A percentile compares a stretch with the other conserved stretches of the same genome.
phyloP scores from a whole-genome alignment of 2,329 filamentous ascomycete genomes.

The Mycosphaerelloides madeirae region DNA sequence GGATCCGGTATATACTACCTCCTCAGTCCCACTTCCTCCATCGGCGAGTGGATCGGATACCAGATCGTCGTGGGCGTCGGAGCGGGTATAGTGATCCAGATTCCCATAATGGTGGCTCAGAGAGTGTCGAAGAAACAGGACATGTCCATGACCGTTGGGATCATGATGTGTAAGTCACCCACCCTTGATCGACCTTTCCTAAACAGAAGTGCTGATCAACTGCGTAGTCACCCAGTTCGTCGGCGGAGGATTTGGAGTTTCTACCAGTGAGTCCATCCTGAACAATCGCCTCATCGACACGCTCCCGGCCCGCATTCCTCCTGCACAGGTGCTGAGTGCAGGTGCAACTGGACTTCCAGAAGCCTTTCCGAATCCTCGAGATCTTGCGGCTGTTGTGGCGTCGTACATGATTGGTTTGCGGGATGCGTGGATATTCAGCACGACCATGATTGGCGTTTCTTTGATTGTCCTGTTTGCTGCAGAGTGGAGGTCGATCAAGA shows the following conservation, averaged over 20 bases:
- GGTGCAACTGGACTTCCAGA: no score
- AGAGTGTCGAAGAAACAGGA: conserved; percentile 33
- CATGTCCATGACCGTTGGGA: conserved; percentile 32
- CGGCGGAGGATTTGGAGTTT: conserved; percentile 39
- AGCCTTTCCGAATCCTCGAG: no score
- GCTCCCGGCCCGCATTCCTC: no score
- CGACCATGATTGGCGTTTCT: no score
- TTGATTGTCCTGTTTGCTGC: no score
- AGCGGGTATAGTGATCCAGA: conserved; percentile 37
- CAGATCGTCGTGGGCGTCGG: conserved; percentile 43
- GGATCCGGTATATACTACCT: conserved; percentile 40
- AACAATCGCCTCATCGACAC: conserved; percentile 36
- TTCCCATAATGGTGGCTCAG: conserved; percentile 38
- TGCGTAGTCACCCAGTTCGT: conserved; percentile 38
- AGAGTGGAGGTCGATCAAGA: no score
- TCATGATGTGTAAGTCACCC: conserved; percentile 28
- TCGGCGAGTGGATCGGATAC: conserved; percentile 44
- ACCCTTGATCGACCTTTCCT: conserved; percentile 17
- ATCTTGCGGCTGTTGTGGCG: no score
- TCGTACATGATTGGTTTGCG: no score
- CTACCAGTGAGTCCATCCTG: conserved; percentile 39
- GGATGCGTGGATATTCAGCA: no score
- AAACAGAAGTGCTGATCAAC: conserved; percentile 33
- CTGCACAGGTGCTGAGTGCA: no score
- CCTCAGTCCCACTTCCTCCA: conserved; percentile 33